Conservation (phyloP, 2,329 filamentous ascomycete species). For the Penicillium sumatraense region DNA sequence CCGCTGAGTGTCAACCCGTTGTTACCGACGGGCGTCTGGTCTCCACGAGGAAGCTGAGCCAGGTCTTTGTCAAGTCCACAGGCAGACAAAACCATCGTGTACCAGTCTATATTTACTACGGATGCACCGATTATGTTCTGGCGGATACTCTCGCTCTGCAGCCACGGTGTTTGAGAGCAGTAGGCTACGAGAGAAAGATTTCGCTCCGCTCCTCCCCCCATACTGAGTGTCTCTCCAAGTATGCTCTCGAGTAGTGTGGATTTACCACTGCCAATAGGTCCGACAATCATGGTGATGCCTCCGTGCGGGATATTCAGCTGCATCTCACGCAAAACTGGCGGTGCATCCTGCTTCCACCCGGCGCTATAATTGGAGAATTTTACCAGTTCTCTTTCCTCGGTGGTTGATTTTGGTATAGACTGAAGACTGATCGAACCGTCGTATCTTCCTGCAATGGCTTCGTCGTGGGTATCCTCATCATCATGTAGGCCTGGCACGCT, state of each 20-base stretch:
- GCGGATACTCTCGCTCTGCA: constrained; percentile 25
- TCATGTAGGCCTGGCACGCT: too few relatives aligned
- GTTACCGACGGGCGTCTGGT: constrained; percentile 46
- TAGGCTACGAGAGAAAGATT: too few relatives aligned
- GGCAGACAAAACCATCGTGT: constrained; percentile 28
- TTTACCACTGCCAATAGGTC: constrained; percentile 26
- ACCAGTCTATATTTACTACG: constrained; percentile 34
- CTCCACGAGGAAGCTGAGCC: constrained; percentile 30
- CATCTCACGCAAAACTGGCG: too few relatives aligned
- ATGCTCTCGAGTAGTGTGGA: constrained; percentile 20
- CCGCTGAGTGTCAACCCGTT: constrained; percentile 51
- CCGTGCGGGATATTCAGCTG: constrained; percentile 12
- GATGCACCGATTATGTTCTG: constrained; percentile 31
- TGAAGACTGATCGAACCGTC: too few relatives aligned
- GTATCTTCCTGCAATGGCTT: too few relatives aligned
- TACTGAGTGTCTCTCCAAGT: constrained; percentile 16
- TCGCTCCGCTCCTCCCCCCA: too few relatives aligned
- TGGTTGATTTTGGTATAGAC: too few relatives aligned
- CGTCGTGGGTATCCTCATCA: too few relatives aligned
- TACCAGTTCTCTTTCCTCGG: too few relatives aligned
- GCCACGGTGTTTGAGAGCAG: constrained; percentile 28
- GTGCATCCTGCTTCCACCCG: too few relatives aligned
- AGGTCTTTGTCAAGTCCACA: constrained; percentile 37
- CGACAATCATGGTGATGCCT: constrained; percentile 11
- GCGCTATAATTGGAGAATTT: too few relatives aligned